Evolutionary conservation across 163 green algal species (phyloP), one percentile per base, ranked within the genome.

Genomic region (Trebouxiophyceae sp.): DNA sequence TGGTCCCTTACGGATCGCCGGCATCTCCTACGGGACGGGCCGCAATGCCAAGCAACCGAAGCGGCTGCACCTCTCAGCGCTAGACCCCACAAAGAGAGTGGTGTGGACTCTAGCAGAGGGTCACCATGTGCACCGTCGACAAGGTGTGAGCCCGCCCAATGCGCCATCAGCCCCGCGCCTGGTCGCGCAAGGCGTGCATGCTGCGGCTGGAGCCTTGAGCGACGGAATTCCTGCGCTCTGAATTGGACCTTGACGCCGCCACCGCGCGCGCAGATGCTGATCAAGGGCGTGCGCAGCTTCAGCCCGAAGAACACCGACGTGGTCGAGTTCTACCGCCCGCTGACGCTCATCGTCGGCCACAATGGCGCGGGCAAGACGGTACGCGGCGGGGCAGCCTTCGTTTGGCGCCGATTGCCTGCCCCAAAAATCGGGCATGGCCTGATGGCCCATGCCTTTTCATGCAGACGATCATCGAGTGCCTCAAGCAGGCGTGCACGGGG

Each of bases 331-430:
- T 95, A 90, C 73, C 89, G 87, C 71, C 93, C 93, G 1, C 83
- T 99, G 2, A 98, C 93, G 0, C 78, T 99, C 23, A 98, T 99
- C 50, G 93, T 99, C 24, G 93, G 93, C 2, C 79, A 88, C 16
- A 99, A 99, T 63, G 93, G 93, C 1, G 92, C 92, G 3, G 93
- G 93, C n/a, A 99, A 99, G 68, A 99, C 93, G 75, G 91, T 97
- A 57, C 27, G 84, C 12, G n/a, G n/a, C n/a, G n/a, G n/a, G n/a
- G n/a, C n/a, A n/a, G n/a, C n/a, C n/a, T n/a, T n/a, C n/a, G n/a
- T n/a, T n/a, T n/a, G n/a, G n/a, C n/a, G n/a, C n/a, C n/a, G n/a
- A n/a, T n/a, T n/a, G n/a, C n/a, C n/a, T n/a, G n/a, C n/a, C n/a
- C n/a, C n/a, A n/a, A n/a, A n/a, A n/a, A n/a, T n/a, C n/a, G n/a